Conservation (phyloP, 2,329 filamentous ascomycete genomes). For the Dichotomopilus funicola region DNA sequence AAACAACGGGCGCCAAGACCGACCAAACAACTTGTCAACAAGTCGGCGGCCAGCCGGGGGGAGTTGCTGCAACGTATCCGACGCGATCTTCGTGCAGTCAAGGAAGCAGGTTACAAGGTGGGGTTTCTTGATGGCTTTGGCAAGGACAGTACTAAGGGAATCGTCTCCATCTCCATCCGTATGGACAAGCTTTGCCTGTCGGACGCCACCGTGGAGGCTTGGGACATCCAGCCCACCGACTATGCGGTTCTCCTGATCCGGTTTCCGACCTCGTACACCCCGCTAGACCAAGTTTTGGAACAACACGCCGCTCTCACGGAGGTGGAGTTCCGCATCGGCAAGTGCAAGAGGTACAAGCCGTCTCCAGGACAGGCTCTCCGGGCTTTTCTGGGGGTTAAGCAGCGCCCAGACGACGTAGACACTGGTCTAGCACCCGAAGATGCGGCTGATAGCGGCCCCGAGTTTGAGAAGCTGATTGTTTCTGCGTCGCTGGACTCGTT, state of each 20-base stretch:
- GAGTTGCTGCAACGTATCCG: constrained; percentile 37
- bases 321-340: constrained; percentile 61
- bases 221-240: constrained; percentile 60
- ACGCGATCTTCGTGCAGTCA: constrained; percentile 54
- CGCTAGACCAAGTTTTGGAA: constrained; percentile 47
- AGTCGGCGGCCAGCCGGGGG: background rate
- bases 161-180: constrained; percentile 62
- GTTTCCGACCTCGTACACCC: constrained; percentile 55
- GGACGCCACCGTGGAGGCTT: constrained; percentile 67
- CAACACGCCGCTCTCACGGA: constrained; percentile 31
- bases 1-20: no score
- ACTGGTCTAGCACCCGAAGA: background rate
- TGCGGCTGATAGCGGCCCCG: constrained; percentile 17
- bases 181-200: constrained; percentile 66
- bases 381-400: constrained; percentile 28
- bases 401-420: background rate
- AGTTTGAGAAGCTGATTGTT: constrained; percentile 58
- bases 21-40: no score
- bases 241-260: constrained; percentile 69
- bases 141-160: constrained; percentile 34
- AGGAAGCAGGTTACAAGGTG: constrained; percentile 62
- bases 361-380: constrained; percentile 36
- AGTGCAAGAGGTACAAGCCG: constrained; percentile 68
- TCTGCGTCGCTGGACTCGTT: constrained; percentile 64
- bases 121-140: constrained; percentile 51